Percentiles rank a stretch among this genome's conserved stretches.
phyloP scores from a whole-genome alignment of 2,329 filamentous ascomycete species.

The Hypocrella siamensis region DNA sequence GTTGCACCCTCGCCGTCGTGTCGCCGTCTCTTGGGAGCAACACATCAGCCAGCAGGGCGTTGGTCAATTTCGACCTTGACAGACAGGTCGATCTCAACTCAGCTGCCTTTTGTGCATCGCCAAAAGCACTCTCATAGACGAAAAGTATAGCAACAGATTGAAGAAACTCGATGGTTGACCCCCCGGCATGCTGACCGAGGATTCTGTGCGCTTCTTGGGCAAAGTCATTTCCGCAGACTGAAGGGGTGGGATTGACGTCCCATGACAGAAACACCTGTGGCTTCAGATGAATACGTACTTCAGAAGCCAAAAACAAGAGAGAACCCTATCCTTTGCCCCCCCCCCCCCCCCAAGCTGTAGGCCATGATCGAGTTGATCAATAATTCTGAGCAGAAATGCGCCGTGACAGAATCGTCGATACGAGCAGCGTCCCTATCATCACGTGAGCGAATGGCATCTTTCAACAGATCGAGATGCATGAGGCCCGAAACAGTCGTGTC shows the following conservation, averaged over 20 bases:
- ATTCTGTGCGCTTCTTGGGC: conserved; percentile 1
- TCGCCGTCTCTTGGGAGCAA: neutral
- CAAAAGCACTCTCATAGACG: conserved; percentile 6
- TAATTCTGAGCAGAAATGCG: conserved; percentile 8
- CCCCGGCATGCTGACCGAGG: neutral
- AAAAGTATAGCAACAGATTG: conserved; percentile 8
- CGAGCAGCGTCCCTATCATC: neutral
- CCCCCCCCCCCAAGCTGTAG: no score
- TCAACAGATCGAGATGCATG: conserved; percentile 6
- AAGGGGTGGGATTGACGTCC: neutral
- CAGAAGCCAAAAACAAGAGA: neutral
- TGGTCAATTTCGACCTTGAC: neutral
- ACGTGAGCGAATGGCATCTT: conserved; percentile 4
- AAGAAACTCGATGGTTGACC: conserved; percentile 5
- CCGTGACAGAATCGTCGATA: neutral
- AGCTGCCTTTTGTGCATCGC: neutral
- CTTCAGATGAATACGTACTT: neutral
- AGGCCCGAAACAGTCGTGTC: conserved; percentile 7
- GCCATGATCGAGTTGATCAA: conserved; percentile 10
- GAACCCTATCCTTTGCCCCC: conserved; percentile 4
- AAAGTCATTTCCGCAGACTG: neutral
- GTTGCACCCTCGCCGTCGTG: neutral
- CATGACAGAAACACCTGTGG: neutral
- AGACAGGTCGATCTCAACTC: neutral
- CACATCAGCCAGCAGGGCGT: neutral